Percentiles rank a stretch among this genome's conserved stretches.
Conservation (phyloP, 352 stramenopile species). For the Globisporangium uncinulatum region DNA sequence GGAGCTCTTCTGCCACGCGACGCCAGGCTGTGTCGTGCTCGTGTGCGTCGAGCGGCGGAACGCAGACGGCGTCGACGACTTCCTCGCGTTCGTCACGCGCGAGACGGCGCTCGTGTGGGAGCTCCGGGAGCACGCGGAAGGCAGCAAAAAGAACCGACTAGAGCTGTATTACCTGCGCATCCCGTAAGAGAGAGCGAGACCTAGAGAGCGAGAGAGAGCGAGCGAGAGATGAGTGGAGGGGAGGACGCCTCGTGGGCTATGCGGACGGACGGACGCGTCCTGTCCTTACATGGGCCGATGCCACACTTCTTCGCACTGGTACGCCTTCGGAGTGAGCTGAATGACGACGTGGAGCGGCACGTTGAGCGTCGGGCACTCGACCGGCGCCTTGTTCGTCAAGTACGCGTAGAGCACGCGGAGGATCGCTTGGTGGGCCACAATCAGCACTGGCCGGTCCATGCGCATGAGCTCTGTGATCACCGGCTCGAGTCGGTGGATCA, state of each 20-base stretch:
- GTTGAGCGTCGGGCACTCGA: slow-evolving; percentile 91
- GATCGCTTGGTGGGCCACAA: slow-evolving; percentile 95
- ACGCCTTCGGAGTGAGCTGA: slow-evolving; percentile 92
- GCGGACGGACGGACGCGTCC: neutral
- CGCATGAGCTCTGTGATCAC: slow-evolving; percentile 97
- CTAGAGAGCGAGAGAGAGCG: neutral
- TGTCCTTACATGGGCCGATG: slow-evolving; percentile 72
- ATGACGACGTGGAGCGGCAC: slow-evolving; percentile 95
- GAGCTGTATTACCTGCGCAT: slow-evolving; percentile 66
- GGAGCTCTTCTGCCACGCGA: slow-evolving; percentile 57
- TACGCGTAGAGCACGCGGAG: slow-evolving; percentile 95
- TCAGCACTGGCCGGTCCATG: slow-evolving; percentile 88
- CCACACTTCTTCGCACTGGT: slow-evolving; percentile 93
- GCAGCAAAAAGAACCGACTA: slow-evolving; percentile 51
- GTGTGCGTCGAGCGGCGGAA: slow-evolving; percentile 79
- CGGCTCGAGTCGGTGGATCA: slow-evolving; percentile 95
- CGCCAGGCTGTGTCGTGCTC: slow-evolving; percentile 55
- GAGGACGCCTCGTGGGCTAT: neutral
- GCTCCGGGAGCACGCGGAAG: slow-evolving; percentile 37
- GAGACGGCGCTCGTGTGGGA: slow-evolving; percentile 41
- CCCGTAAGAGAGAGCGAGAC: neutral
- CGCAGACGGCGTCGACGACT: slow-evolving; percentile 75
- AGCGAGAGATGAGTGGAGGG: neutral
- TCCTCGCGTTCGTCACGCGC: slow-evolving; percentile 50
- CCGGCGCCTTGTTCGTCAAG: slow-evolving; percentile 91